Conservation (phyloP, 2,329 filamentous ascomycete genomes). For the Ceratocystis harringtonii region DNA sequence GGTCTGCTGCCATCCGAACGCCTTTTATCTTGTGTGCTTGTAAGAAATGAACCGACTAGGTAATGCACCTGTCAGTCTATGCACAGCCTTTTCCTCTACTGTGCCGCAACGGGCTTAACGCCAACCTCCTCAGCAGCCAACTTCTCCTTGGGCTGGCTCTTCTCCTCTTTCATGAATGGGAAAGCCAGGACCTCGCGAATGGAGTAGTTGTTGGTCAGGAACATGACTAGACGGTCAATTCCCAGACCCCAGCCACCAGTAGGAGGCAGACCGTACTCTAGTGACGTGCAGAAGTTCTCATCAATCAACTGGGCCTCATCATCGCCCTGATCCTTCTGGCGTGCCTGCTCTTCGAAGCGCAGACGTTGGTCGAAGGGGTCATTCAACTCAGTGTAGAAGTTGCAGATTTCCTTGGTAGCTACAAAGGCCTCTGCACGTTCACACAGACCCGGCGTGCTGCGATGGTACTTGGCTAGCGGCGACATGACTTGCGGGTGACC, state of each 20-base stretch:
- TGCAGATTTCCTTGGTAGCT: constrained; percentile 62
- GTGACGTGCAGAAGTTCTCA: constrained; percentile 80
- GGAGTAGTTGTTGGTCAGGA: constrained; percentile 80
- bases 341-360: constrained; percentile 76
- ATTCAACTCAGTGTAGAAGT: constrained; percentile 79
- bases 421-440: constrained; percentile 98
- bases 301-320: constrained; percentile 94
- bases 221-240: constrained; percentile 88
- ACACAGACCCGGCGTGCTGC: constrained; percentile 58
- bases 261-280: constrained; percentile 83
- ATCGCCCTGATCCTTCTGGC: constrained; percentile 91
- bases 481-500: constrained; percentile 49
- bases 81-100: constrained; percentile 32
- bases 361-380: constrained; percentile 89
- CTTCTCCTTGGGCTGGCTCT: constrained; percentile 33
- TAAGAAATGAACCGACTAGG: neutral
- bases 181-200: constrained; percentile 95
- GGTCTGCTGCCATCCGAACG: neutral
- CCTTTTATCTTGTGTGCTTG: neutral
- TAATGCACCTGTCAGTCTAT: neutral
- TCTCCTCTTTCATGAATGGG: constrained; percentile 93
- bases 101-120: constrained; percentile 42
- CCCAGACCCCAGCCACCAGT: constrained; percentile 96
- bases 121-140: constrained; percentile 46
- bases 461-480: constrained; percentile 90